Base-by-base conservation (phyloP, 495 filamentous ascomycete species). In the Aspergillus indologenus region DNA sequence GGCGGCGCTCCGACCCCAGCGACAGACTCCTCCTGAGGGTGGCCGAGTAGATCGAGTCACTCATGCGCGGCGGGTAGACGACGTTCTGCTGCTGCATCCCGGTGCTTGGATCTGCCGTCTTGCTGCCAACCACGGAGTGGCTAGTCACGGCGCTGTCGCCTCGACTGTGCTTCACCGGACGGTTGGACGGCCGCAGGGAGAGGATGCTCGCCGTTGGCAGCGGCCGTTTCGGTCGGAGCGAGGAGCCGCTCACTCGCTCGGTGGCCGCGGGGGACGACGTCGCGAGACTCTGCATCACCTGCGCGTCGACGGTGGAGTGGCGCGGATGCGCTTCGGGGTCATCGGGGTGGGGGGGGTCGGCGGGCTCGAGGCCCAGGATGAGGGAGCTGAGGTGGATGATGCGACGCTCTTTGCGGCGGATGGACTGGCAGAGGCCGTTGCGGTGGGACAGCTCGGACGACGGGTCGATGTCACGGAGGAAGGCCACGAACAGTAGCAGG, bases 1-100 rank as follows among this genome's bases (percentile, higher is more conserved):
- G 61, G 31, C 47, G 61, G 6, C 40, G 53, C 8, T 54, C 29
- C 2, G 61, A 59, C 19, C 61, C 57, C 19, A 53, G 21, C 2
- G 61, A 59, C n/a, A 63, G 20, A 31, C 61, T 59, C 29, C 61
- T 59, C n/a, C 57, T 53, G 17, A 63, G 14, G 34, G 20, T 24
- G 11, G 61, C 59, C 26, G 61, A 63, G 43, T 63, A 63, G 14
- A 56, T 23, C 48, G 61, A 63, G 20, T 60, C 56, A 42, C 53
- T 60, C 22, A 48, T 18, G 5, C 42, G 61, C 22, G 55, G 45
- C 15, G 47, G 53, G 15, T 40, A 47, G 18, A 49, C 40, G 17
- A 53, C 51, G 45, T 29, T 9, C 9, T 29, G 26, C 26, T 29
- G 26, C 26, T 29, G n/a, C n/a, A n/a, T n/a, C 26, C 26, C 9